Conservation (phyloP, 257 asterid species). For the Nicotiana paniculata region DNA sequence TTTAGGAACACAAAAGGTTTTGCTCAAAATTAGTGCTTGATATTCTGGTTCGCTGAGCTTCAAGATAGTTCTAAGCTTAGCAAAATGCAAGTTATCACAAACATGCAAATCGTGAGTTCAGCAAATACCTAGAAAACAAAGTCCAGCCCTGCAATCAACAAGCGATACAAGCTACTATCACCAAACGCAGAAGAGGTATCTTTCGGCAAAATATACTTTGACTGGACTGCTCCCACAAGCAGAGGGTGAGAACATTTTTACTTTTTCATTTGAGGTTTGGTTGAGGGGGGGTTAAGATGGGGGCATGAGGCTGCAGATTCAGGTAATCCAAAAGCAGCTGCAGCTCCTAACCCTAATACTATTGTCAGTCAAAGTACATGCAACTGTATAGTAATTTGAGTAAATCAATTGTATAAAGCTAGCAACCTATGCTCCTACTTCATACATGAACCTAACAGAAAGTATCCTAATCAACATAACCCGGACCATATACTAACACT, state of each 20-base stretch:
- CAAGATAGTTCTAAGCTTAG: background rate
- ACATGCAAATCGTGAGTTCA: background rate
- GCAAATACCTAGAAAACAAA: background rate
- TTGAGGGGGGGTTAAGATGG: background rate
- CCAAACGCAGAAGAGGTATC: background rate
- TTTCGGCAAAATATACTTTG: background rate
- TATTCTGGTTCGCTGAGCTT: background rate
- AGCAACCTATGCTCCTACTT: conserved; percentile 6
- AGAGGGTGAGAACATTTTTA: background rate
- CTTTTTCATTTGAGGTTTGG: background rate
- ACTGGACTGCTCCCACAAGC: background rate
- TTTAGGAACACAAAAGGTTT: background rate
- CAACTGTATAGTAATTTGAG: conserved; percentile 1
- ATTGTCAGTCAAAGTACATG: background rate
- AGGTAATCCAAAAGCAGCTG: background rate
- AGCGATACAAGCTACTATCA: background rate
- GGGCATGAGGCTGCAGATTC: background rate
- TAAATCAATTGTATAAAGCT: background rate
- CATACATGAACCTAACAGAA: conserved; percentile 4
- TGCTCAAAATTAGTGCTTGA: background rate
- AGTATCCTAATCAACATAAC: background rate
- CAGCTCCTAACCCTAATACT: background rate
- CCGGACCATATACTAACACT: background rate
- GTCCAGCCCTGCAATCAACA: background rate
- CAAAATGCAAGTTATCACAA: background rate